A percentile compares a stretch with the other conserved stretches of the same genome.
These are phyloP conservation scores for Suhomyces kilbournensis DNA, from an alignment of 805 yeast genomes.

Conservation along the genomic window DNA sequence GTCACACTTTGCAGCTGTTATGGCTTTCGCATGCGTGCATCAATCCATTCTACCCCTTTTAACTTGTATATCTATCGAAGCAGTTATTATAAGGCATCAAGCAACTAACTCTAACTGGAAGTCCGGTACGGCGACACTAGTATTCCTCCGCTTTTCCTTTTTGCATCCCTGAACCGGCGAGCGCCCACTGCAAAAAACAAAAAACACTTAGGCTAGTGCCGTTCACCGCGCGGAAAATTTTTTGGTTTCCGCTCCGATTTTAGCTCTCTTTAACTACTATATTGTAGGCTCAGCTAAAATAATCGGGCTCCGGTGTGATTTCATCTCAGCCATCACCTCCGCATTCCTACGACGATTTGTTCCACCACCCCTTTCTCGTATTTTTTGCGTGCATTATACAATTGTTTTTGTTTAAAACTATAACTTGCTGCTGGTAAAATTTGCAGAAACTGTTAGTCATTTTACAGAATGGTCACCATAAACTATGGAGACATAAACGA, in stretches of 20 bases:
- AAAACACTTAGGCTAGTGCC: neutral
- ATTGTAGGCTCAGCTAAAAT: neutral
- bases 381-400: neutral
- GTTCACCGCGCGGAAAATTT: neutral
- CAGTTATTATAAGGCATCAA: neutral
- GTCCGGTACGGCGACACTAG: neutral
- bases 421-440: neutral
- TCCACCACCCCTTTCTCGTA: neutral
- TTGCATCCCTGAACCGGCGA: neutral
- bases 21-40: neutral
- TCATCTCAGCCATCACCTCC: neutral
- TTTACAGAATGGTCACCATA: conserved; percentile 11
- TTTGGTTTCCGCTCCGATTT: neutral
- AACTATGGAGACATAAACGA: conserved; percentile 37
- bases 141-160: neutral
- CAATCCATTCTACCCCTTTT: neutral
- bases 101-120: neutral
- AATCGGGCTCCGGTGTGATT: neutral
- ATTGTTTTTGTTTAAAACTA: neutral
- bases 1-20: neutral
- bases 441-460: neutral
- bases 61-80: neutral
- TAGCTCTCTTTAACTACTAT: neutral
- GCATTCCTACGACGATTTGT: neutral
- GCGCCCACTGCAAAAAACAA: neutral